phyloP scores from a whole-genome alignment of 1,139 yeast species.

The Taiozyma onychis region DNA sequence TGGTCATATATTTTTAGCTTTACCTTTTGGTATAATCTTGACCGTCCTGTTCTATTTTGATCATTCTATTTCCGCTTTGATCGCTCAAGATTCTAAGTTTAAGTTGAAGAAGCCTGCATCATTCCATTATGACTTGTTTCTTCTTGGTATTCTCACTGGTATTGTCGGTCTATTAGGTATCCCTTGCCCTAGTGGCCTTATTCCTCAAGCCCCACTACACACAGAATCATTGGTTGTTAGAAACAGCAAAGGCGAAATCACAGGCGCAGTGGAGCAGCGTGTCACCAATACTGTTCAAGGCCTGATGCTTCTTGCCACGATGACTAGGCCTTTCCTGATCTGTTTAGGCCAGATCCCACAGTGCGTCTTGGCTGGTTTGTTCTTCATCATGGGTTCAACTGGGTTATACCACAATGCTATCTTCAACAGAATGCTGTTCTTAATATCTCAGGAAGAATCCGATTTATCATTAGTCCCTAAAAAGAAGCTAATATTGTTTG shows the following conservation, averaged over 20 bases:
- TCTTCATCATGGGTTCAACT: conserved; percentile 86
- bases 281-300: conserved; percentile 85
- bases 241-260: conserved; percentile 30
- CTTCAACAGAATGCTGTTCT: conserved; percentile 53
- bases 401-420: conserved; percentile 70
- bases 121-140: conserved; percentile 88
- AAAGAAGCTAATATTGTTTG: conserved; percentile 51
- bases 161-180: conserved; percentile 81
- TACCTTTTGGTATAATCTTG: conserved; percentile 85
- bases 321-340: conserved; percentile 80
- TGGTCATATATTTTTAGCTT: conserved; percentile 75
- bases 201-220: conserved; percentile 96
- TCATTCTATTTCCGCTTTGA: conserved; percentile 88
- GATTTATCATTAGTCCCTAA: conserved; percentile 28
- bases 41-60: conserved; percentile 88
- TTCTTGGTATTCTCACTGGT: conserved; percentile 84
- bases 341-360: conserved; percentile 89
- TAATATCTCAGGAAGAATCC: conserved; percentile 54
- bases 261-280: conserved; percentile 82
- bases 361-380: conserved; percentile 86
- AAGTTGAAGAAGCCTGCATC: conserved; percentile 82
- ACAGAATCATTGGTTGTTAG: conserved; percentile 71
- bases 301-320: conserved; percentile 72
- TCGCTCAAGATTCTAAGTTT: conserved; percentile 80
- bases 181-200: conserved; percentile 94